Conservation (phyloP, 441 rosid species). For the Gossypium trilobum region DNA sequence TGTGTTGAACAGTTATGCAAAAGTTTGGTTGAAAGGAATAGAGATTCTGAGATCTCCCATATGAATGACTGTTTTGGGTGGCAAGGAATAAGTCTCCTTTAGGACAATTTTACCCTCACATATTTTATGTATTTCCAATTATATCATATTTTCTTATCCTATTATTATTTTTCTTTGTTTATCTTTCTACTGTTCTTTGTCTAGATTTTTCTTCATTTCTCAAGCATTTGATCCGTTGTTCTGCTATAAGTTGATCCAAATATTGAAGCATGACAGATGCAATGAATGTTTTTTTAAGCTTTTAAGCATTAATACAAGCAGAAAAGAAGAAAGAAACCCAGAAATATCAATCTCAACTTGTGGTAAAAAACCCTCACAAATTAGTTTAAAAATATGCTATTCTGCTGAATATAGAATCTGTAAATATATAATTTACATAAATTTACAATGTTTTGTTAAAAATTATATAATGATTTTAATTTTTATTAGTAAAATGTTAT, state of each 20-base stretch:
- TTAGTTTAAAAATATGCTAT: neutral
- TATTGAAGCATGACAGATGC: neutral
- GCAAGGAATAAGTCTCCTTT: neutral
- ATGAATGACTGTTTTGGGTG: neutral
- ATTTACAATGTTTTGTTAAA: neutral
- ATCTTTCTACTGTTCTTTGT: neutral
- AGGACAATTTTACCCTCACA: neutral
- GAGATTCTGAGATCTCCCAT: neutral
- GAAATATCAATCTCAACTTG: neutral
- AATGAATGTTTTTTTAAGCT: neutral
- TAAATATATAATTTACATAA: neutral
- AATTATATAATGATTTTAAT: neutral
- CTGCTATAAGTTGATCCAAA: neutral
- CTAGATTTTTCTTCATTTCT: neutral
- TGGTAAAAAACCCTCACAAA: neutral
- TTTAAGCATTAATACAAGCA: neutral
- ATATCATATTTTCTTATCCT: neutral
- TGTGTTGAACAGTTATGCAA: neutral
- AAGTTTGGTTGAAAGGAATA: neutral
- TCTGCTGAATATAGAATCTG: neutral
- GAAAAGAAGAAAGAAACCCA: neutral
- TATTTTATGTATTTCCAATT: neutral
- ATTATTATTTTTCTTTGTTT: neutral
- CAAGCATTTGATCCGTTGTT: neutral
- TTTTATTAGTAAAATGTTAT: neutral